phyloP scores from a whole-genome alignment of 1,284 basidiomycete genomes.

The Sporisorium exsertum region DNA sequence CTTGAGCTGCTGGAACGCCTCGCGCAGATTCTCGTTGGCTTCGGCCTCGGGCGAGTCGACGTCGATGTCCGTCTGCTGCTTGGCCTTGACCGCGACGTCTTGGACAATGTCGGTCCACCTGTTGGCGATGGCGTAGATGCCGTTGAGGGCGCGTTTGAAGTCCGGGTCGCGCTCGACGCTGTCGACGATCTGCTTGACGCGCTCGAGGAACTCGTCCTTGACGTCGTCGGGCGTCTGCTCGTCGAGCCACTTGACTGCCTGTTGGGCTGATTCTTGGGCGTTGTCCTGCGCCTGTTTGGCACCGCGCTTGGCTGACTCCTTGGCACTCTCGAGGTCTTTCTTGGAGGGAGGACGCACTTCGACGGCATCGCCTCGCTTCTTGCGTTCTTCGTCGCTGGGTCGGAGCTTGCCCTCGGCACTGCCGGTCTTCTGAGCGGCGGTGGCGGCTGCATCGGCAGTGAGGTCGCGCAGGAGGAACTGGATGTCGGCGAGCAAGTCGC shows the following conservation, averaged over 20 bases:
- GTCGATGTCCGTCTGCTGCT: constrained; percentile 69
- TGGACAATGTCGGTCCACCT: constrained; percentile 71
- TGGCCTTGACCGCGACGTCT: constrained; percentile 70
- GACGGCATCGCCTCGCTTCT: constrained; percentile 60
- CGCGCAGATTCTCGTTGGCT: constrained; percentile 70
- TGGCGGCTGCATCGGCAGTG: constrained; percentile 70
- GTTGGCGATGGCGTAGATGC: constrained; percentile 70
- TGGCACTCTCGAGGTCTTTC: constrained; percentile 66
- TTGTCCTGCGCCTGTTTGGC: constrained; percentile 68
- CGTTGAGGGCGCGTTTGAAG: constrained; percentile 70
- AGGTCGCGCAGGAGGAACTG: constrained; percentile 71
- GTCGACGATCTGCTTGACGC: constrained; percentile 69
- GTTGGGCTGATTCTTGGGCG: constrained; percentile 32
- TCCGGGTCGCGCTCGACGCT: constrained; percentile 68
- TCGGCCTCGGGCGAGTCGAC: constrained; percentile 69
- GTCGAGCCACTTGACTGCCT: constrained; percentile 69
- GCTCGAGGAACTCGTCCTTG: constrained; percentile 70
- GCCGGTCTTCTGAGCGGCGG: constrained; percentile 55
- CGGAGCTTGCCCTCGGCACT: constrained; percentile 63
- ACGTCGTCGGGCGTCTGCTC: constrained; percentile 72
- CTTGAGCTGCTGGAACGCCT: constrained; percentile 70
- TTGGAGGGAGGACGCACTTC: constrained; percentile 62
- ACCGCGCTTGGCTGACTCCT: constrained; percentile 69
- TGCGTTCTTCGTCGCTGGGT: constrained; percentile 58
- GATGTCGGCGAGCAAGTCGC: constrained; percentile 70